Percentiles rank a stretch among this genome's conserved stretches.
Evolutionary conservation across 2,329 filamentous ascomycete species (phyloP).

Genomic region (Curvularia lunata): DNA sequence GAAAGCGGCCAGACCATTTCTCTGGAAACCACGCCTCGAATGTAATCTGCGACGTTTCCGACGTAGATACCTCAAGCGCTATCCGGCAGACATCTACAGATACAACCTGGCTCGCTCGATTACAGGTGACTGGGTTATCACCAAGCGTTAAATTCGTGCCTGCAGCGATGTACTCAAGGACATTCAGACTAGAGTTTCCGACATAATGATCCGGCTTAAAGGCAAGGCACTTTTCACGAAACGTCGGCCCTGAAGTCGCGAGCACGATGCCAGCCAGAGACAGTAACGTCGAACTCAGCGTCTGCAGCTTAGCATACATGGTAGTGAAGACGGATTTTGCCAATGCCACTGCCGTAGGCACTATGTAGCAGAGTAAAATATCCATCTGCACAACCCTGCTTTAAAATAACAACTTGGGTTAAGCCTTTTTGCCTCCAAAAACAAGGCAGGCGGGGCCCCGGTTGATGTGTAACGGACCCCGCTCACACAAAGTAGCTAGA

Average conservation of each 20-base stretch:
- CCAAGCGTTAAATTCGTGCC: constrained; percentile 49
- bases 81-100: constrained; percentile 52
- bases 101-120: constrained; percentile 44
- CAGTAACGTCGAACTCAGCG: not conserved
- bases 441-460: not conserved
- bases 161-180: constrained; percentile 44
- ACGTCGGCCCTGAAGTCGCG: constrained; percentile 3
- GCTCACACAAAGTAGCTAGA: not conserved
- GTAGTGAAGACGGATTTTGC: not conserved
- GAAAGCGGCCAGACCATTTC: constrained; percentile 50
- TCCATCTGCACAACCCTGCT: not conserved
- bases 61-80: constrained; percentile 52
- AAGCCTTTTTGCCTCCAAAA: not conserved
- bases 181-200: constrained; percentile 23
- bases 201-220: constrained; percentile 29
- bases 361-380: not conserved
- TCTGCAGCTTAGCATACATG: not conserved
- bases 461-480: not conserved
- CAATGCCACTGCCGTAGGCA: not conserved
- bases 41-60: constrained; percentile 50
- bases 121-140: constrained; percentile 49
- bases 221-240: constrained; percentile 26
- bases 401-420: not conserved
- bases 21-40: constrained; percentile 49
- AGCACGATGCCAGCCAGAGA: not conserved